Conservation (phyloP, 805 yeast genomes). For the Wickerhamomyces chambardii region DNA sequence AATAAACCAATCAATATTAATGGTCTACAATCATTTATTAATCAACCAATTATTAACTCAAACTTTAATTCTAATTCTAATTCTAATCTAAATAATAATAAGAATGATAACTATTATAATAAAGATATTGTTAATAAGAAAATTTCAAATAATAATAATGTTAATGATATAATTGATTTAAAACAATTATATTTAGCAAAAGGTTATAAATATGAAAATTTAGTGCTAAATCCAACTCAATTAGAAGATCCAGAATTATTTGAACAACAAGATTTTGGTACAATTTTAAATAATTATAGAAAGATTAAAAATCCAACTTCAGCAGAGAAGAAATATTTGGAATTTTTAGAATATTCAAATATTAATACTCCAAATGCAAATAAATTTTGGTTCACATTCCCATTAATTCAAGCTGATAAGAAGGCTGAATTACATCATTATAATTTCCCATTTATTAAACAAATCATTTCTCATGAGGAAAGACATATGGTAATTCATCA, state of each 20-base stretch:
- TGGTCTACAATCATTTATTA: slow-evolving; percentile 7
- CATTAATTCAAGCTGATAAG: slow-evolving; percentile 14
- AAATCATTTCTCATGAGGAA: slow-evolving; percentile 19
- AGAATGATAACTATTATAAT: slow-evolving; percentile 1
- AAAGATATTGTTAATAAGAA: slow-evolving; percentile 1
- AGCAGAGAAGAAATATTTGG: slow-evolving; percentile 14
- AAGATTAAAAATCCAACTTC: slow-evolving; percentile 6
- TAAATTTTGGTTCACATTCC: slow-evolving; percentile 18
- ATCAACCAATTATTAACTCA: background rate
- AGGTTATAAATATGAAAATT: slow-evolving; percentile 3
- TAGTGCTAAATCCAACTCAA: slow-evolving; percentile 5
- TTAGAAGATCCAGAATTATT: slow-evolving; percentile 9
- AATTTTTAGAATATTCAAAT: slow-evolving; percentile 16
- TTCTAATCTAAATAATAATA: too few relatives aligned
- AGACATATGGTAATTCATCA: slow-evolving; percentile 31
- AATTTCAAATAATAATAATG: slow-evolving; percentile 1
- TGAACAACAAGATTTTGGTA: slow-evolving; percentile 9
- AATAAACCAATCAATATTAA: slow-evolving; percentile 12
- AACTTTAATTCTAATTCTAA: too few relatives aligned
- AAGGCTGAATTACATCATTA: slow-evolving; percentile 21
- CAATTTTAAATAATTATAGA: slow-evolving; percentile 6
- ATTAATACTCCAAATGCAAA: slow-evolving; percentile 13
- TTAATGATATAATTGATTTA: background rate
- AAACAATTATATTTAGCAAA: slow-evolving; percentile 2
- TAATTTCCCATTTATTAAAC: slow-evolving; percentile 21